Conservation (phyloP, 768 basidiomycete genomes). For the Tylopilus felleus region DNA sequence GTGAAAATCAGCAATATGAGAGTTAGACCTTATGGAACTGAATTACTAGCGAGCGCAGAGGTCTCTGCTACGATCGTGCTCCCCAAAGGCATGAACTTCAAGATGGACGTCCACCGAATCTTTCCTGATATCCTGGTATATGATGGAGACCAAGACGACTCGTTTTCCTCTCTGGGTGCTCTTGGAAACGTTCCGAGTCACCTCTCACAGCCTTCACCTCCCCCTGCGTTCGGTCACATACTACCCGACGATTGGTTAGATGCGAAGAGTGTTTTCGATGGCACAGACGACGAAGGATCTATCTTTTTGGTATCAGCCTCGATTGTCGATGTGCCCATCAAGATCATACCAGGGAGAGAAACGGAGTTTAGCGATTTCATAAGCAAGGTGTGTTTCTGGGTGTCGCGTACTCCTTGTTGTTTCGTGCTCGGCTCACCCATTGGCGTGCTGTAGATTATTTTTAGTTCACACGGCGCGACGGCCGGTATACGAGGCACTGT, state of each 20-base stretch:
- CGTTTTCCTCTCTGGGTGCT: slow-evolving; percentile 1
- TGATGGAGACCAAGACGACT: slow-evolving; percentile 61
- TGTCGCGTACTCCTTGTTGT: not conserved
- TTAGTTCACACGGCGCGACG: slow-evolving; percentile 57
- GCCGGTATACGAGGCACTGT: slow-evolving; percentile 68
- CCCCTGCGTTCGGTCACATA: slow-evolving; percentile 73
- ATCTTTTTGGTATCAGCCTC: slow-evolving; percentile 59
- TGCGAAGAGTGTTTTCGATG: slow-evolving; percentile 40
- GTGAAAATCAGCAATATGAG: slow-evolving; percentile 78
- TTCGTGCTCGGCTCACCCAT: not conserved
- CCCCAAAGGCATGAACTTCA: slow-evolving; percentile 64
- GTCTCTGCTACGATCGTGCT: slow-evolving; percentile 65
- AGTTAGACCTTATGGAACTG: slow-evolving; percentile 46
- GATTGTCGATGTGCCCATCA: slow-evolving; percentile 69
- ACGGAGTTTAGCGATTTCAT: slow-evolving; percentile 75
- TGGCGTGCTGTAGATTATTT: slow-evolving; percentile 52
- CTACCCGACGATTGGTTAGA: slow-evolving; percentile 66
- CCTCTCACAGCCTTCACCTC: slow-evolving; percentile 65
- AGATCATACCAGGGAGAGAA: slow-evolving; percentile 76
- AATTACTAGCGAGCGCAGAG: slow-evolving; percentile 65
- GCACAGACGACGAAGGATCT: slow-evolving; percentile 48
- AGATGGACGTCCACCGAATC: slow-evolving; percentile 58
- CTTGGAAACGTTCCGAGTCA: slow-evolving; percentile 39
- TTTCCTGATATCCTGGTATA: slow-evolving; percentile 77
- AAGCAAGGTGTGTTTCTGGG: slow-evolving; percentile 52